phyloP scores from a whole-genome alignment of 768 basidiomycete genomes.

The Boletus subcaerulescens region DNA sequence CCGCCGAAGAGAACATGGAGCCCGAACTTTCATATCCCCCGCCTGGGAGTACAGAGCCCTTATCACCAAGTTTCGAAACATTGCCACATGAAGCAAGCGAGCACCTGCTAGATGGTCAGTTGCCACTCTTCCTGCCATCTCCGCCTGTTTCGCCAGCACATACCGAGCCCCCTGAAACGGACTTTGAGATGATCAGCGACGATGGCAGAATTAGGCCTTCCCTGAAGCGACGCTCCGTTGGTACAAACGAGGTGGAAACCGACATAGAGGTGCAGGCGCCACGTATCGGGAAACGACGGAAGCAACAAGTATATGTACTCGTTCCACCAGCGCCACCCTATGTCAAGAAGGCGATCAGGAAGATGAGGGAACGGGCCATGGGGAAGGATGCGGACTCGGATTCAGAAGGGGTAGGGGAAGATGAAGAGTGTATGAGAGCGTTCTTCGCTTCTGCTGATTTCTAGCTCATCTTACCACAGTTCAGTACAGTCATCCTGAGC shows the following conservation, averaged over 20 bases:
- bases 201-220: neutral
- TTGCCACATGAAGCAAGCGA: conserved; percentile 13
- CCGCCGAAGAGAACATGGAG: conserved; percentile 10
- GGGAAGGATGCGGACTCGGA: conserved; percentile 19
- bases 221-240: conserved; percentile 22
- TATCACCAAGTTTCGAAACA: conserved; percentile 3
- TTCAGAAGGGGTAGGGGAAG: conserved; percentile 15
- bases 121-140: conserved; percentile 52
- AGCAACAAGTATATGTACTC: conserved; percentile 26
- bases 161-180: conserved; percentile 22
- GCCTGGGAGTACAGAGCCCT: neutral
- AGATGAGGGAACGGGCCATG: conserved; percentile 11
- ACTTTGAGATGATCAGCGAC: conserved; percentile 14
- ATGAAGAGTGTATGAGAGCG: conserved; percentile 32
- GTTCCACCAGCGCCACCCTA: conserved; percentile 25
- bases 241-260: conserved; percentile 11
- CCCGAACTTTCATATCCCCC: conserved; percentile 6
- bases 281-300: conserved; percentile 25
- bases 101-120: conserved; percentile 15
- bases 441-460: conserved; percentile 17
- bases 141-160: conserved; percentile 34
- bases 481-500: conserved; percentile 37
- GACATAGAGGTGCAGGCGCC: neutral
- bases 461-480: conserved; percentile 38
- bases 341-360: conserved; percentile 19